A percentile compares a stretch with the other conserved stretches of the same genome.
Conservation (phyloP, 306 rosid genomes). For the Pterocarpus santalinus region DNA sequence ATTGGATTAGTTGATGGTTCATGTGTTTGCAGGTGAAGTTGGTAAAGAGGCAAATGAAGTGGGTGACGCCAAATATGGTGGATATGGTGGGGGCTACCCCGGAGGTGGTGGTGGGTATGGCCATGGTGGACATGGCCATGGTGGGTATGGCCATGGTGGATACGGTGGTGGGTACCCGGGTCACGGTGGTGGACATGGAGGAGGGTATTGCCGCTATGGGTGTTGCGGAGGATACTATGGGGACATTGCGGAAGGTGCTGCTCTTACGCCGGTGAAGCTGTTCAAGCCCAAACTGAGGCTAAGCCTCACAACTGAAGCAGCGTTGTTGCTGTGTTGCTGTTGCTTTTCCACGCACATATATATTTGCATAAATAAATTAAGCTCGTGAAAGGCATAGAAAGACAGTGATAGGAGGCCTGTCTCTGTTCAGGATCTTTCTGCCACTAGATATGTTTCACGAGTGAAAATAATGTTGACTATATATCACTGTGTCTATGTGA, state of each 20-base stretch:
- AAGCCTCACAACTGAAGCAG: slow-evolving; percentile 37
- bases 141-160: neutral
- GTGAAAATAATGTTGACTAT: neutral
- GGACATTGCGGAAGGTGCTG: slow-evolving; percentile 59
- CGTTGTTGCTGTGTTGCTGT: neutral
- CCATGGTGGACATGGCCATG: neutral
- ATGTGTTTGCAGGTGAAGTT: slow-evolving; percentile 25
- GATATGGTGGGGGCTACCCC: slow-evolving; percentile 11
- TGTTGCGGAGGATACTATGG: slow-evolving; percentile 45
- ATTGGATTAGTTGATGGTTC: neutral
- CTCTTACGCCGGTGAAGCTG: slow-evolving; percentile 59
- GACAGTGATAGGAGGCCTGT: neutral
- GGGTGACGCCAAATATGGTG: slow-evolving; percentile 38
- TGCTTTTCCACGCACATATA: neutral
- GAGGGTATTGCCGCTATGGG: slow-evolving; percentile 55
- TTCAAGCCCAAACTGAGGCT: slow-evolving; percentile 43
- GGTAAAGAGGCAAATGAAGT: slow-evolving; percentile 19
- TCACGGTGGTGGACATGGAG: slow-evolving; percentile 24
- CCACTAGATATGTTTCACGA: neutral
- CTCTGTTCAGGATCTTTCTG: neutral
- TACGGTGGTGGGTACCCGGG: neutral
- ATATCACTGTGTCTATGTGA: neutral
- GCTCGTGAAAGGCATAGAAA: too few species aligned
- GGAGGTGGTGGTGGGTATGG: neutral
- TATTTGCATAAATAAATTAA: too few species aligned